These are phyloP conservation scores for Pseudogymnoascus sp. DNA, from an alignment of 2,329 filamentous ascomycete genomes.

Conservation along the genomic window DNA sequence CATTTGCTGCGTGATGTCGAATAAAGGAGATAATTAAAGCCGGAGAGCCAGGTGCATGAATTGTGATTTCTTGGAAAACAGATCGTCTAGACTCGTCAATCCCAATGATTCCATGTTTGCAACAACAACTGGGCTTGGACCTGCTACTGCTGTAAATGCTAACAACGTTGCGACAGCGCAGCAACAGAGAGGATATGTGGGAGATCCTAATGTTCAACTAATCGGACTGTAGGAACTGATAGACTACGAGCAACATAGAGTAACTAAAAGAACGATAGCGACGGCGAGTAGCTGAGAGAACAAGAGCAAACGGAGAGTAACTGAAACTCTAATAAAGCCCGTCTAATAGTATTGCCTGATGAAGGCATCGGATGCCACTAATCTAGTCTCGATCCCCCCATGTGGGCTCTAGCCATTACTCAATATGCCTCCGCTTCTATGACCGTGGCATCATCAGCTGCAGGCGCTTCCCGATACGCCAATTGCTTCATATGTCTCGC, in stretches of 20 bases:
- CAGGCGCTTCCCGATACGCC: not conserved
- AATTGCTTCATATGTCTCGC: not conserved
- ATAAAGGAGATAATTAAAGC: not conserved
- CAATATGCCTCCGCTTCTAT: not conserved
- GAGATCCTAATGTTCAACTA: not conserved
- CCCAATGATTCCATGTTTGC: slow-evolving; percentile 23
- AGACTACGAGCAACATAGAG: too few species aligned
- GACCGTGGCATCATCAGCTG: not conserved
- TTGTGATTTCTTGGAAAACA: not conserved
- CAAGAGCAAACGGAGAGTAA: too few species aligned
- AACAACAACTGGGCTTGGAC: slow-evolving; percentile 29
- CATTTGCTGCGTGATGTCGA: not conserved
- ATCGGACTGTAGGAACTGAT: too few species aligned
- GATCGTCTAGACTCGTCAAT: not conserved
- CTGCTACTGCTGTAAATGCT: slow-evolving; percentile 35
- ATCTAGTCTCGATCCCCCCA: not conserved
- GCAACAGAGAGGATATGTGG: slow-evolving; percentile 39
- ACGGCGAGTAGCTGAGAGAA: too few species aligned
- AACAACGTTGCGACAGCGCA: slow-evolving; percentile 38
- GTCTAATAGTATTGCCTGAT: not conserved
- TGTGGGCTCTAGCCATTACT: not conserved
- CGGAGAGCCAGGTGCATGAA: not conserved
- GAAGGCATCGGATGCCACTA: not conserved
- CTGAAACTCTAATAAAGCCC: not conserved
- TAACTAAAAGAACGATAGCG: too few species aligned